Evolutionary conservation across 1,284 basidiomycete genomes (phyloP).

Genomic region (Quambalaria eucalypti): DNA sequence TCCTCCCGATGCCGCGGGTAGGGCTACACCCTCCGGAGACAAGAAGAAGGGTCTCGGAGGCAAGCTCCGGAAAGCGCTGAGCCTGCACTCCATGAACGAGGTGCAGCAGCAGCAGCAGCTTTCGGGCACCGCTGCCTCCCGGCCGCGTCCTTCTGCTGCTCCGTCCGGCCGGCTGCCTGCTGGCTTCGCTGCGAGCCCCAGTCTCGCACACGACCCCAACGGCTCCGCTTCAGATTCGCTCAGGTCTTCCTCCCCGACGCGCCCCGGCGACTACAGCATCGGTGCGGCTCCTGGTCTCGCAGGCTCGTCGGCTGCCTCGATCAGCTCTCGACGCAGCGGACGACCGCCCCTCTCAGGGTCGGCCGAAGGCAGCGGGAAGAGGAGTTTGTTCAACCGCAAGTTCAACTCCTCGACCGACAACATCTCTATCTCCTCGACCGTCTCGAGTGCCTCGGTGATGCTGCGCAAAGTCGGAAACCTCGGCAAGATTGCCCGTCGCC

Average conservation of each 20-base stretch:
- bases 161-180: not conserved
- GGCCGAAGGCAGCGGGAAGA: constrained; percentile 23
- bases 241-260: no score
- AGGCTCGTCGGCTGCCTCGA: constrained; percentile 34
- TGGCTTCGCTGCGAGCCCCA: no score
- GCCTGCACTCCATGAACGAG: constrained; percentile 33
- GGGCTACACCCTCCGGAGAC: constrained; percentile 23
- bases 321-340: constrained; percentile 29
- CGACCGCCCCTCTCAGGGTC: constrained; percentile 28
- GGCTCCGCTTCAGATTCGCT: no score
- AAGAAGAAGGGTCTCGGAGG: constrained; percentile 33
- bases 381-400: constrained; percentile 74
- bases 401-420: constrained; percentile 92
- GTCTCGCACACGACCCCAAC: no score
- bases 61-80: constrained; percentile 37
- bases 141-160: constrained; percentile 7
- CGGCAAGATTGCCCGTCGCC: constrained; percentile 79
- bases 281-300: constrained; percentile 1
- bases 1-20: constrained; percentile 13
- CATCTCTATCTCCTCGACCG: constrained; percentile 88
- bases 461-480: constrained; percentile 91
- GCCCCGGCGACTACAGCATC: no score
- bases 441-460: constrained; percentile 90
- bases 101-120: constrained; percentile 12
- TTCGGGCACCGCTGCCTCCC: not conserved